Base-by-base conservation (phyloP, 371 early-diverging fungal species). In the Mortierella sp. region DNA sequence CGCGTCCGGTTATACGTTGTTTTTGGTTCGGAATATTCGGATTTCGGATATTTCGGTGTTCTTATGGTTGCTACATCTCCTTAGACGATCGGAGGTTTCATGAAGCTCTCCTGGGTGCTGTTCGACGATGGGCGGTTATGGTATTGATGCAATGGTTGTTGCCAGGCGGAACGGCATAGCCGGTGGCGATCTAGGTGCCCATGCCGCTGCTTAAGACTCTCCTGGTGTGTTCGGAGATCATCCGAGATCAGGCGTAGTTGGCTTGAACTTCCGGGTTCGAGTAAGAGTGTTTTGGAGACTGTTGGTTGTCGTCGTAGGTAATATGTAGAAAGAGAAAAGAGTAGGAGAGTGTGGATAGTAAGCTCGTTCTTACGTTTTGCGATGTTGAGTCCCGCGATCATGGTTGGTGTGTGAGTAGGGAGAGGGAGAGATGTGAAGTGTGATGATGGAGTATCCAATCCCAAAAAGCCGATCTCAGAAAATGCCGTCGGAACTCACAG, bases 371-470 rank as follows among this genome's bases (percentile, higher is more conserved):
- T 84, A 84, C 84, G 84, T 84, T 80, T 84, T 60, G 84, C 80
- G 57, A 81, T 65, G 75, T 78, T 80, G 78, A 78, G 57, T 75
- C 84, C 83, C 72, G 83, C 78, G 75, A 84, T 80, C 84, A 84
- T 84, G 74, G 72, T 75, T 68, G 54, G 72, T 72, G 60, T 19
- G 75, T 19, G 75, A 50, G 70, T 34, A 55, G 28, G 76, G 52
- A 70, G 52, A 38, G 44, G 52, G 52, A 31, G 48, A 50, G 54
- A 42, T 74, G 77, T 52, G 70, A 70, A 44, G 63, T 52, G 70
- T 65, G 72, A 50, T 34, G 70, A 54, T 47, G 55, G 45, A 60
- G 75, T 55, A 52, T 47, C 52, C 45, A 72, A 48, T 14, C 45
- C 24, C 47, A 48, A 38, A 60, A 68, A 52, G 48, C 45, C 48